A percentile compares a stretch with the other conserved stretches of the same genome.
Conservation (phyloP, 768 basidiomycete genomes). For the Baorangia bicolor region DNA sequence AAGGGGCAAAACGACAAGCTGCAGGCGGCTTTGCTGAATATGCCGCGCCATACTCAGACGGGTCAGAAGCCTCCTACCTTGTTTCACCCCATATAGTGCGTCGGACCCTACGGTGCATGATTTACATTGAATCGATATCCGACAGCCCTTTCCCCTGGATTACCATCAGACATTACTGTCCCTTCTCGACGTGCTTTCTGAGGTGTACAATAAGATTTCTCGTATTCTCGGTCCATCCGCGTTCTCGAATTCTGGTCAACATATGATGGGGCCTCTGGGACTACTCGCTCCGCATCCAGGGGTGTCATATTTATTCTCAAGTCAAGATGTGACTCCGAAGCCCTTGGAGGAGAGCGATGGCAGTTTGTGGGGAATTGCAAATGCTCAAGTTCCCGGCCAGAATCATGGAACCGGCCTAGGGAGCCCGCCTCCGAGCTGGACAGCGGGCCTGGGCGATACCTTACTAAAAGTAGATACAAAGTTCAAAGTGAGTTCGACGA, state of each 20-base stretch:
- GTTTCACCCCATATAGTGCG: conserved; percentile 72
- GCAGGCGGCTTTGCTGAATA: conserved; percentile 58
- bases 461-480: conserved; percentile 80
- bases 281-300: conserved; percentile 77
- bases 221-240: conserved; percentile 82
- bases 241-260: conserved; percentile 64
- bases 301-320: conserved; percentile 70
- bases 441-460: conserved; percentile 62
- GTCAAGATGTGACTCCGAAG: conserved; percentile 38
- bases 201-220: conserved; percentile 85
- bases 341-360: conserved; percentile 43
- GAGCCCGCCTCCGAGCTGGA: conserved; percentile 63
- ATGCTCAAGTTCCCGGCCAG: conserved; percentile 36
- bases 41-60: conserved; percentile 57
- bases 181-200: conserved; percentile 84
- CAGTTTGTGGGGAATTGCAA: conserved; percentile 74
- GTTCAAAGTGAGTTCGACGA: conserved; percentile 62
- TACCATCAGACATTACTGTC: conserved; percentile 89
- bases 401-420: conserved; percentile 36
- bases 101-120: conserved; percentile 11
- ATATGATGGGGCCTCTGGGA: conserved; percentile 76
- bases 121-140: conserved; percentile 3
- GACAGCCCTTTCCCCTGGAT: conserved; percentile 83
- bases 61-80: conserved; percentile 65
- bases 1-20: conserved; percentile 51